A percentile compares a stretch with the other conserved stretches of the same genome.
Evolutionary conservation across 208 protist species (phyloP).

Genomic region (Crithidia bombi): DNA sequence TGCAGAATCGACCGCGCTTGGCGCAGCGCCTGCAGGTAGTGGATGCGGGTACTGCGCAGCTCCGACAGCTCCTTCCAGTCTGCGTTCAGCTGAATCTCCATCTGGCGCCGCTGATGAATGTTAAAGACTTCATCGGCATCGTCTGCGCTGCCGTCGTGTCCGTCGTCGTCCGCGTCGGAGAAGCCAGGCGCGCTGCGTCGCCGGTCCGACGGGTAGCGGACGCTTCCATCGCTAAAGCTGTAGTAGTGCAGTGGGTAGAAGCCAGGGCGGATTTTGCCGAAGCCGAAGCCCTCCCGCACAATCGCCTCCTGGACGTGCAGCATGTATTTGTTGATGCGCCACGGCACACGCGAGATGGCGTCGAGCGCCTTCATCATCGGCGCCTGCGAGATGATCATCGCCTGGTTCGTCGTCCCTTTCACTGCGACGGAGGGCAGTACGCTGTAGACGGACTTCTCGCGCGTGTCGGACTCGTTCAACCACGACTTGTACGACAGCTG

Average conservation of each 20-base stretch:
- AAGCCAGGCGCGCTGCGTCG: neutral
- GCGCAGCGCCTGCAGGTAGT: slow-evolving; percentile 90
- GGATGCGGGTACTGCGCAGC: slow-evolving; percentile 85
- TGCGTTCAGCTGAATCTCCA: slow-evolving; percentile 65
- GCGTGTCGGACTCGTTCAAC: slow-evolving; percentile 88
- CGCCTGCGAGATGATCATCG: slow-evolving; percentile 91
- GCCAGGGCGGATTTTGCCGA: slow-evolving; percentile 87
- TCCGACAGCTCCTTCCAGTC: slow-evolving; percentile 89
- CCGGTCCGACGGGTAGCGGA: slow-evolving; percentile 48
- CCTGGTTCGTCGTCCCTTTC: slow-evolving; percentile 88
- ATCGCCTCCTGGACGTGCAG: slow-evolving; percentile 93
- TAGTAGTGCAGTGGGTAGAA: slow-evolving; percentile 92
- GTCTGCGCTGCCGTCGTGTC: slow-evolving; percentile 37
- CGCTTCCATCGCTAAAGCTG: slow-evolving; percentile 63
- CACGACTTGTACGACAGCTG: slow-evolving; percentile 92
- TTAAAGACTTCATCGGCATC: slow-evolving; percentile 60
- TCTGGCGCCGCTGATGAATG: slow-evolving; percentile 58
- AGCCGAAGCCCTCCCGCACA: slow-evolving; percentile 91
- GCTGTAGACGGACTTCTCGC: slow-evolving; percentile 91
- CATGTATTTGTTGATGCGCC: slow-evolving; percentile 94
- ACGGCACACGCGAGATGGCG: slow-evolving; percentile 89
- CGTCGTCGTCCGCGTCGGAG: slow-evolving; percentile 15
- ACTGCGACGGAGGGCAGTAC: slow-evolving; percentile 90
- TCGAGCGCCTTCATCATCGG: slow-evolving; percentile 93
- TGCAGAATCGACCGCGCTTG: slow-evolving; percentile 88